Percentiles rank a stretch among this genome's conserved stretches.
These are phyloP conservation scores for Priceomyces castillae DNA, from an alignment of 805 yeast genomes.

Conservation along the genomic window DNA sequence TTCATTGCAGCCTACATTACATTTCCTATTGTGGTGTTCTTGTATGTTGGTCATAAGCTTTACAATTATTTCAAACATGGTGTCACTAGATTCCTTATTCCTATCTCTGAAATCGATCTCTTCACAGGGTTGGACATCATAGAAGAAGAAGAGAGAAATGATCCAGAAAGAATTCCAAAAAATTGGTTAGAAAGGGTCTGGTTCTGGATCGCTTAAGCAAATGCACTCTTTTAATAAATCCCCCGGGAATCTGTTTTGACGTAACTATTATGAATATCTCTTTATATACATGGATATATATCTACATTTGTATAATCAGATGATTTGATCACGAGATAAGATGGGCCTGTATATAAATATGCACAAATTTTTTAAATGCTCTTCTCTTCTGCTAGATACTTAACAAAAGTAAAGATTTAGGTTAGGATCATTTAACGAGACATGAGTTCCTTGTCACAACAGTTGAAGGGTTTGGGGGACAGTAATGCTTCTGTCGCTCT, in stretches of 20 bases:
- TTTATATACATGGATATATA: no score
- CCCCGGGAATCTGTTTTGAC: background rate
- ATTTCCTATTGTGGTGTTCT: constrained; percentile 50
- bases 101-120: constrained; percentile 59
- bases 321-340: background rate
- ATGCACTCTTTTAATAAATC: background rate
- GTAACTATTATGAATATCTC: background rate
- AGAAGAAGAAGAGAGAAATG: constrained; percentile 49
- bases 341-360: background rate
- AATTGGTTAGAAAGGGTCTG: constrained; percentile 44
- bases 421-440: background rate
- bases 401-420: background rate
- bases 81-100: constrained; percentile 39
- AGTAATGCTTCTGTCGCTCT: constrained; percentile 69
- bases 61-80: constrained; percentile 34
- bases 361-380: constrained; percentile 1
- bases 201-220: constrained; percentile 46
- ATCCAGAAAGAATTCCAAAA: constrained; percentile 36
- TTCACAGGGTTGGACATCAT: constrained; percentile 57
- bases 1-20: constrained; percentile 75
- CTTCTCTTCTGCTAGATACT: constrained; percentile 1
- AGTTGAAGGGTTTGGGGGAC: constrained; percentile 67
- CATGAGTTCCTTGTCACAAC: constrained; percentile 71
- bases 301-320: background rate
- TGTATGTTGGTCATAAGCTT: constrained; percentile 58